Percentiles rank a stretch among this genome's conserved stretches.
phyloP scores from a whole-genome alignment of 768 basidiomycete genomes.

The Leccinum broughii region DNA sequence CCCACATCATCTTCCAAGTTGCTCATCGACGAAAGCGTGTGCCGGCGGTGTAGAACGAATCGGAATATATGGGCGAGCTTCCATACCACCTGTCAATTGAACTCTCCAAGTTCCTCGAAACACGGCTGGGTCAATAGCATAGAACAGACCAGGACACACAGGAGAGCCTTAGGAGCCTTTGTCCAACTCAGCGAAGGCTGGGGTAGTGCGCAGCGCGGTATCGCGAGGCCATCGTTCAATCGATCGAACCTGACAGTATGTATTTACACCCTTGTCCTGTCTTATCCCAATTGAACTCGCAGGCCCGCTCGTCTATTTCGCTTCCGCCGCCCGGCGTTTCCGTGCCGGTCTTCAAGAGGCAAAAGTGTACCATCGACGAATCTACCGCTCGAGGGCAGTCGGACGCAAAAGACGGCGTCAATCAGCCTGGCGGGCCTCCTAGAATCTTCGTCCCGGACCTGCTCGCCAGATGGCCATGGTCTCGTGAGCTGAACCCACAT shows the following conservation, averaged over 20 bases:
- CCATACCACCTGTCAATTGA: neutral
- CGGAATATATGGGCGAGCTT: neutral
- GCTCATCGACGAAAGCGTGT: no score
- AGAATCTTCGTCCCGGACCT: neutral
- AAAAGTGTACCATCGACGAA: neutral
- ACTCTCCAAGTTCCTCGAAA: neutral
- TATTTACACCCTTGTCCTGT: constrained; percentile 3
- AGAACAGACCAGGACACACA: neutral
- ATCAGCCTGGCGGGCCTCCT: neutral
- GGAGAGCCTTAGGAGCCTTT: neutral
- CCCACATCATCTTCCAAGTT: neutral
- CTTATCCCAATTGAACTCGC: neutral
- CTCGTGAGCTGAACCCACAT: neutral
- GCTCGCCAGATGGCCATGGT: neutral
- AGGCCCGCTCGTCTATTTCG: neutral
- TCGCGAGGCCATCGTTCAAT: neutral
- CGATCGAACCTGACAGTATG: neutral
- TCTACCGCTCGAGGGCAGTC: neutral
- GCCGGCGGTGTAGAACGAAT: neutral
- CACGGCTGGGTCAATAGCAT: neutral
- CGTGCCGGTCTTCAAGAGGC: neutral
- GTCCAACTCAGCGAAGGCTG: neutral
- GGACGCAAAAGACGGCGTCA: neutral
- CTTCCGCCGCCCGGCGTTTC: neutral
- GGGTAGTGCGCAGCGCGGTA: neutral